Conservation (phyloP, 2,329 filamentous ascomycete genomes). For the Pseudogymnoascus sp. region DNA sequence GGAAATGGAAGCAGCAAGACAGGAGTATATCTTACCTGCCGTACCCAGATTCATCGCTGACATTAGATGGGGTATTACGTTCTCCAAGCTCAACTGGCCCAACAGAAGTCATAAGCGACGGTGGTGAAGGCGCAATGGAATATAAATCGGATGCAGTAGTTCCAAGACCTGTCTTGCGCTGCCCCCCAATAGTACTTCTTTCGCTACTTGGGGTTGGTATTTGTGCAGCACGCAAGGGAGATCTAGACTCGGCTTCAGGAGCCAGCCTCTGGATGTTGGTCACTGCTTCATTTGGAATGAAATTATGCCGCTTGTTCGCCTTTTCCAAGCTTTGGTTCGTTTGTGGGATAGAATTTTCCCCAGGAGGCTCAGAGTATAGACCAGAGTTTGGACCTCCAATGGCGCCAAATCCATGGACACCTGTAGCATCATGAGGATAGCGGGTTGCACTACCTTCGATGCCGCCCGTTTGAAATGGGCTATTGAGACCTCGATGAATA, state of each 20-base stretch:
- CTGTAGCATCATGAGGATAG: background rate
- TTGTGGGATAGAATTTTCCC: too few species aligned
- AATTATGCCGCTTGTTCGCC: background rate
- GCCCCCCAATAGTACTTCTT: background rate
- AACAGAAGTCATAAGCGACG: background rate
- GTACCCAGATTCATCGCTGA: background rate
- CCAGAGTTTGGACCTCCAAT: background rate
- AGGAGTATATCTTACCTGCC: background rate
- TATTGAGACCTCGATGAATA: background rate
- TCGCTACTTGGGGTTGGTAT: background rate
- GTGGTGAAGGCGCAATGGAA: background rate
- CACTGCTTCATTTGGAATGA: too few species aligned
- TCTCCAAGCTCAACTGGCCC: background rate
- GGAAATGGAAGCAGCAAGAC: background rate
- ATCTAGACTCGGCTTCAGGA: background rate
- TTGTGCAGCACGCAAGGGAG: background rate
- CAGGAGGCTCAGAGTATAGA: background rate
- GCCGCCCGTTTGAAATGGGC: background rate
- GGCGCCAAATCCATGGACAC: background rate
- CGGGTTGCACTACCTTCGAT: background rate
- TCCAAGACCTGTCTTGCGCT: background rate
- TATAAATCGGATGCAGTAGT: background rate
- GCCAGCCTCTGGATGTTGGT: background rate
- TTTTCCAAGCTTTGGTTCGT: background rate
- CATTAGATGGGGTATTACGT: background rate